These are phyloP conservation scores for Zygosaccharomyces gambellarensis DNA, from an alignment of 805 yeast genomes.

Conservation along the genomic window DNA sequence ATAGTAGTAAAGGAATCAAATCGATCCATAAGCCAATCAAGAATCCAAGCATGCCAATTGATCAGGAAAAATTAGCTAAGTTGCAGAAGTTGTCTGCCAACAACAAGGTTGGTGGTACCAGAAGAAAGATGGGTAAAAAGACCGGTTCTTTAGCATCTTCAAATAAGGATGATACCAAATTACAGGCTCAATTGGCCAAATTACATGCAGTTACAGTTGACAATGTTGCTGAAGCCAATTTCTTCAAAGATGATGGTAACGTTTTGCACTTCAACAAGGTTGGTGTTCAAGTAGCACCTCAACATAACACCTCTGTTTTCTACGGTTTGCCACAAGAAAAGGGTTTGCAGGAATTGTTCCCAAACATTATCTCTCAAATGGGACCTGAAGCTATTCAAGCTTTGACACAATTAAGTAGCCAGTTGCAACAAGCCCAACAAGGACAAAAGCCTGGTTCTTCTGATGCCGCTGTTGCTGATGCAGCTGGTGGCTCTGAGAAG, in stretches of 20 bases:
- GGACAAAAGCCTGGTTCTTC: slow-evolving; percentile 46
- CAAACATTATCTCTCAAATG: slow-evolving; percentile 90
- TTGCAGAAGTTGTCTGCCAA: slow-evolving; percentile 73
- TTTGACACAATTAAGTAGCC: slow-evolving; percentile 85
- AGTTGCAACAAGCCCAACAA: slow-evolving; percentile 58
- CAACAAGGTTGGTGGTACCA: slow-evolving; percentile 78
- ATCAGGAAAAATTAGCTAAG: slow-evolving; percentile 91
- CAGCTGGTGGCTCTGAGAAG: slow-evolving; percentile 46
- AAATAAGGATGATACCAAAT: slow-evolving; percentile 85
- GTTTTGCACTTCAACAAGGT: slow-evolving; percentile 95
- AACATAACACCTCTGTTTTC: slow-evolving; percentile 87
- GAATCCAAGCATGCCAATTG: slow-evolving; percentile 62
- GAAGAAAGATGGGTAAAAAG: slow-evolving; percentile 86
- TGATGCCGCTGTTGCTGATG: slow-evolving; percentile 34
- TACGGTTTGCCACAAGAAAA: slow-evolving; percentile 94
- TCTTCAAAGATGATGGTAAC: slow-evolving; percentile 94
- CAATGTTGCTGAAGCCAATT: slow-evolving; percentile 94
- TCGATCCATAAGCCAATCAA: not conserved
- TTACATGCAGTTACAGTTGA: slow-evolving; percentile 84
- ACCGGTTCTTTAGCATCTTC: slow-evolving; percentile 42
- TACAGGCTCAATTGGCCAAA: slow-evolving; percentile 83
- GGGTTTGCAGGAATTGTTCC: slow-evolving; percentile 85
- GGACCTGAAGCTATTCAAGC: slow-evolving; percentile 93
- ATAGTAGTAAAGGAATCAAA: not conserved
- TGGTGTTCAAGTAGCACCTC: slow-evolving; percentile 89